These are phyloP conservation scores for Pyrrhoderma noxium DNA, from an alignment of 1,284 basidiomycete species.

Conservation along the genomic window DNA sequence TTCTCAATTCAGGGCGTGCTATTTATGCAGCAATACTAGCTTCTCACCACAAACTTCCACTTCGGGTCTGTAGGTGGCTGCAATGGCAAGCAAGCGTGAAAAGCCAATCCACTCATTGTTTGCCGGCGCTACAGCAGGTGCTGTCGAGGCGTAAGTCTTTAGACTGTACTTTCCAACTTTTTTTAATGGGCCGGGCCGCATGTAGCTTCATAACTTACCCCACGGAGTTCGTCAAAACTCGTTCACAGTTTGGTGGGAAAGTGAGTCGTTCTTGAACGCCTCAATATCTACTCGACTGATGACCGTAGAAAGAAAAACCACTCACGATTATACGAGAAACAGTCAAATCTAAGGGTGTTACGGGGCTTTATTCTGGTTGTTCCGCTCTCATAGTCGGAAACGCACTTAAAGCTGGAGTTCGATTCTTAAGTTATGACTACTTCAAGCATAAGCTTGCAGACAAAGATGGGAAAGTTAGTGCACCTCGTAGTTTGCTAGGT, in stretches of 20 bases:
- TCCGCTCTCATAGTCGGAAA: constrained; percentile 87
- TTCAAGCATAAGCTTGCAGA: constrained; percentile 86
- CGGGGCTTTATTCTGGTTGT: constrained; percentile 82
- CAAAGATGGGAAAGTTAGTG: constrained; percentile 81
- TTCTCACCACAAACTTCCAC: too few species aligned
- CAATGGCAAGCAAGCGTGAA: constrained; percentile 41
- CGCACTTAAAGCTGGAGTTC: constrained; percentile 85
- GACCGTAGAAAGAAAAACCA: constrained; percentile 52
- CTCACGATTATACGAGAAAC: constrained; percentile 67
- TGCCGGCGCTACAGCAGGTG: constrained; percentile 92
- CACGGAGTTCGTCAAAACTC: constrained; percentile 87
- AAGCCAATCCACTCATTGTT: constrained; percentile 75
- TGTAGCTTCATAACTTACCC: constrained; percentile 79
- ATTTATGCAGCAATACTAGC: too few species aligned
- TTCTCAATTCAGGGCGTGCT: too few species aligned
- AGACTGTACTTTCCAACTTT: constrained; percentile 20
- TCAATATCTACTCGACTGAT: constrained; percentile 5
- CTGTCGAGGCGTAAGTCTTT: constrained; percentile 73
- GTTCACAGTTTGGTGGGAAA: constrained; percentile 75
- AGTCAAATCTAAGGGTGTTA: constrained; percentile 61
- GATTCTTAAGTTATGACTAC: constrained; percentile 92
- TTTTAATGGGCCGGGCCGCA: constrained; percentile 26
- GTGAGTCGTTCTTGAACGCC: constrained; percentile 29
- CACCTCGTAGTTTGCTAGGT: constrained; percentile 79
- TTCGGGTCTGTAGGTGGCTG: too few species aligned